Conservation (phyloP, 2,329 filamentous ascomycete species). For the Whalleya microplaca region DNA sequence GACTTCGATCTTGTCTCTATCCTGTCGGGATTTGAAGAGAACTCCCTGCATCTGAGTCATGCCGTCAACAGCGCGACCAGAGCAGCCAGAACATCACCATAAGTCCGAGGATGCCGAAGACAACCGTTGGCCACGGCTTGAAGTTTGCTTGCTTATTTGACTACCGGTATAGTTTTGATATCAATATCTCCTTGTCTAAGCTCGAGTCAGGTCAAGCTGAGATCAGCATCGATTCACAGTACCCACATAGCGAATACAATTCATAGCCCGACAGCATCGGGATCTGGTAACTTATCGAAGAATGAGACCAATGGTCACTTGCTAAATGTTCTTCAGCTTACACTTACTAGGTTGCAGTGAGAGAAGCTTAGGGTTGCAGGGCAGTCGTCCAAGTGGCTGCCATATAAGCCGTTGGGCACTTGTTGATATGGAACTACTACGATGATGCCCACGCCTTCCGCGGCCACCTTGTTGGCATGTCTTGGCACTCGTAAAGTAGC, state of each 20-base stretch:
- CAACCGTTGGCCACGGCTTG: conserved; percentile 7
- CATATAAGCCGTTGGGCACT: conserved; percentile 3
- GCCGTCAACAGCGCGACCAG: background rate
- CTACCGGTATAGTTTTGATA: conserved; percentile 5
- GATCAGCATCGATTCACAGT: background rate
- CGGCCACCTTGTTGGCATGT: conserved; percentile 1
- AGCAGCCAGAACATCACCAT: background rate
- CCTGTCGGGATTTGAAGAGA: background rate
- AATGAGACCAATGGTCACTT: background rate
- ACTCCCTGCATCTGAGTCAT: conserved; percentile 21
- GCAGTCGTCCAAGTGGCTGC: background rate
- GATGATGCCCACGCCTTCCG: background rate
- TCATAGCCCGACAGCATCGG: background rate
- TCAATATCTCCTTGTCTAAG: background rate
- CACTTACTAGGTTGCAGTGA: conserved; percentile 9
- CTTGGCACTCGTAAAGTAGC: conserved; percentile 20
- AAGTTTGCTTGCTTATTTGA: conserved; percentile 10
- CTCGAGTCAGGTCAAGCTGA: background rate
- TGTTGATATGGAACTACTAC: conserved; percentile 1
- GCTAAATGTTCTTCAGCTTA: conserved; percentile 3
- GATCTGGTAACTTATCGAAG: conserved; percentile 18
- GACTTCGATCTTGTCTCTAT: background rate
- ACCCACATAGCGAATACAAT: background rate
- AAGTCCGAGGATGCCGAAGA: conserved; percentile 10
- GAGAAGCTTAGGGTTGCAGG: conserved; percentile 7